Percentiles rank a stretch among this genome's conserved stretches.
Conservation (phyloP, 129 eudicot species). For the Erigeron canadensis region DNA sequence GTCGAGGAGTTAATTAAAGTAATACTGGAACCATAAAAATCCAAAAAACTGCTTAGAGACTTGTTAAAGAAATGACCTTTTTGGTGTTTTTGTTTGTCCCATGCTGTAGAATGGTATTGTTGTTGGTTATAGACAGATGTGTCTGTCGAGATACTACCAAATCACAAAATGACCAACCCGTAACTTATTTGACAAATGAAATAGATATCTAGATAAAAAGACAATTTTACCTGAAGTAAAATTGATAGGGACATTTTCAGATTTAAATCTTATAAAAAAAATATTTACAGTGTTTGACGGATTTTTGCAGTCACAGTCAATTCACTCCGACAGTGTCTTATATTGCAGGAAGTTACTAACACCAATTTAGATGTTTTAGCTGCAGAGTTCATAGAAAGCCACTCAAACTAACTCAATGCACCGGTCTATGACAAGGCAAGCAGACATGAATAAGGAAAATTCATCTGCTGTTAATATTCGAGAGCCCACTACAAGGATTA, state of each 20-base stretch:
- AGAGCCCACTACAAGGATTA: constrained; percentile 56
- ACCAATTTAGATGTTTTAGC: constrained; percentile 21
- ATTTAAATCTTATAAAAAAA: constrained; percentile 11
- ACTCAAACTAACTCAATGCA: constrained; percentile 29
- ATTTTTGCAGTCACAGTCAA: background rate
- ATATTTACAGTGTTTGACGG: constrained; percentile 6
- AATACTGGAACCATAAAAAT: background rate
- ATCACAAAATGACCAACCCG: constrained; percentile 14
- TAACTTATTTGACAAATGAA: constrained; percentile 17
- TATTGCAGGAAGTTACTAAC: constrained; percentile 13
- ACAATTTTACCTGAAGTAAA: constrained; percentile 2
- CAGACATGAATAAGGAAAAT: constrained; percentile 67
- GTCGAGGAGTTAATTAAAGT: background rate
- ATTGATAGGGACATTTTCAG: background rate
- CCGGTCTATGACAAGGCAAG: constrained; percentile 32
- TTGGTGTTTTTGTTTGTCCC: constrained; percentile 12
- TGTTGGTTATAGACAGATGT: constrained; percentile 15
- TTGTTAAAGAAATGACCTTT: constrained; percentile 6
- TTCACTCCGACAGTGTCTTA: background rate
- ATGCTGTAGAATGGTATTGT: constrained; percentile 16
- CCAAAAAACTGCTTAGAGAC: constrained; percentile 6
- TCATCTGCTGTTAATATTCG: constrained; percentile 36
- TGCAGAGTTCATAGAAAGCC: constrained; percentile 42
- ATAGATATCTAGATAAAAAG: background rate
- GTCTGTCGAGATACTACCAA: constrained; percentile 15